Evolutionary conservation across 2,329 filamentous ascomycete species (phyloP).

Genomic region (Cladophialophora yegresii): DNA sequence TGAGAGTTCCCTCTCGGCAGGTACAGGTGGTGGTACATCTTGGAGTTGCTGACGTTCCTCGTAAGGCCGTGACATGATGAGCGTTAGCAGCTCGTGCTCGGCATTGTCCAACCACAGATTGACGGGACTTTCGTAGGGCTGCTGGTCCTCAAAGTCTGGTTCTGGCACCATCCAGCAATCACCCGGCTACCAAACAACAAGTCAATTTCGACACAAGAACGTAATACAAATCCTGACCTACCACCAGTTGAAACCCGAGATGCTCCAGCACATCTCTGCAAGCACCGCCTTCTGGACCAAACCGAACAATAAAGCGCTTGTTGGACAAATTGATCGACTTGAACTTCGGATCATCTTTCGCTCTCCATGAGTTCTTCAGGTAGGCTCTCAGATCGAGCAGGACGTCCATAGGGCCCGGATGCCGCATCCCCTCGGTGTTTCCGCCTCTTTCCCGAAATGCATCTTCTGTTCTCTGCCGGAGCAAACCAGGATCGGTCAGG

Average conservation of each 20-base stretch:
- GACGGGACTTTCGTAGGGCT: slow-evolving; percentile 45
- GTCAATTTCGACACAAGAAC: slow-evolving; percentile 14
- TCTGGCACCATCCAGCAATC: slow-evolving; percentile 50
- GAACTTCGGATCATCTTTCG: slow-evolving; percentile 41
- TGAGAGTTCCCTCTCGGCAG: slow-evolving; percentile 29
- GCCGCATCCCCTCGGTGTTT: slow-evolving; percentile 50
- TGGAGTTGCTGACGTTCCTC: slow-evolving; percentile 40
- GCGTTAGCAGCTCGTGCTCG: slow-evolving; percentile 58
- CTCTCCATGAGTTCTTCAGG: slow-evolving; percentile 59
- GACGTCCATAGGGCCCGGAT: slow-evolving; percentile 57
- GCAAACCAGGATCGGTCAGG: slow-evolving; percentile 56
- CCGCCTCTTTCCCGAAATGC: slow-evolving; percentile 44
- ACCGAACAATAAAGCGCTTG: slow-evolving; percentile 64
- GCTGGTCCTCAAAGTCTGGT: slow-evolving; percentile 40
- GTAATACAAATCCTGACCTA: slow-evolving; percentile 38
- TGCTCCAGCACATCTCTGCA: slow-evolving; percentile 61
- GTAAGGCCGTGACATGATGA: slow-evolving; percentile 51
- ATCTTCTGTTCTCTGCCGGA: slow-evolving; percentile 58
- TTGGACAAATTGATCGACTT: slow-evolving; percentile 61
- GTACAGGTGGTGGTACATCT: slow-evolving; percentile 28
- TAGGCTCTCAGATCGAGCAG: slow-evolving; percentile 62
- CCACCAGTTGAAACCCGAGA: slow-evolving; percentile 58
- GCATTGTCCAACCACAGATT: slow-evolving; percentile 61
- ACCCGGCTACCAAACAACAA: slow-evolving; percentile 32
- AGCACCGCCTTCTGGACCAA: slow-evolving; percentile 57